Evolutionary conservation across 1,284 basidiomycete genomes (phyloP), one percentile per base, ranked within the genome.

Genomic region (Pascua sp.): DNA sequence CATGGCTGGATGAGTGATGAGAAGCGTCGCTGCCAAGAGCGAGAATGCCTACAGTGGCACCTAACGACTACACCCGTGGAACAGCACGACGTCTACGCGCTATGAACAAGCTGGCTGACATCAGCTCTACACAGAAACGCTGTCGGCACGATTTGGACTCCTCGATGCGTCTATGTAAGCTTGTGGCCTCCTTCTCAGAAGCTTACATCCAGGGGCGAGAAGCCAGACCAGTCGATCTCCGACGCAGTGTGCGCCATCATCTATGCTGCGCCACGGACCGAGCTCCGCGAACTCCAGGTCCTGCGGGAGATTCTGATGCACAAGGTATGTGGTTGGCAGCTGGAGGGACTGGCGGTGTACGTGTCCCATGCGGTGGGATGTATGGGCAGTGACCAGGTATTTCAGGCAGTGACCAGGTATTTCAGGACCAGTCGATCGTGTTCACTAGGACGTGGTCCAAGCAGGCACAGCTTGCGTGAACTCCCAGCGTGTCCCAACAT

Each of bases 291-390:
- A 75, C 83, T 98, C 40, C 91, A 96, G 66, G 80, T 91, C 41
- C 79, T 98, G 42, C 86, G 94, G 44, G 93, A 98, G 71, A 85
- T 97, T 73, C 83, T 98, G 56, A 90, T 95, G 88, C 88, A 93
- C 76, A 96, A 77, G 67, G 77, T 74, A 47, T 45, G 69, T 63
- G 37, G 16, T 0, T 10, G 10, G 15, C 51, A 12, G 4, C 38
- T 2, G 12, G 24, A 32, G 24, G 24, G 4, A 7, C 24, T 32
- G 24, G 24, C 24, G 24, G 24, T 32, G 24, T 7, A 32, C 24
- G 7, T 32, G 24, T 7, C 4, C 24, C 7, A 32, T 32, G 24
- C 7, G 24, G 24, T 32, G 24, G 24, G 24, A 32, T 32, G 24
- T 32, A 32, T 32, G 3, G 24, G 24, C 24, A 32, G 24, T 32